Evolutionary conservation across 805 yeast genomes (phyloP).

Genomic region (Hanseniaspora guilliermondii): DNA sequence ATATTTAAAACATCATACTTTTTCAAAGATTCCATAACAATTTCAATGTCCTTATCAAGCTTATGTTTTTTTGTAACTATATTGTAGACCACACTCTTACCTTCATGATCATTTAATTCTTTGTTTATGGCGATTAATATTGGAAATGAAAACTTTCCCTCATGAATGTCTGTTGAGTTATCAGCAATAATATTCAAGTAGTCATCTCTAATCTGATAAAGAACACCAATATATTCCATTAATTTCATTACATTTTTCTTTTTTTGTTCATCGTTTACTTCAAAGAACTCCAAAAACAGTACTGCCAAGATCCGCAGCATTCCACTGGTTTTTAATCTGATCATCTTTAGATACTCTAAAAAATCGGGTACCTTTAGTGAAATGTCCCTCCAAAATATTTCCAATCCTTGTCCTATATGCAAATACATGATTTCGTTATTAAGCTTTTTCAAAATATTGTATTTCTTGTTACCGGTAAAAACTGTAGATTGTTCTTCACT

Average conservation of each 20-base stretch:
- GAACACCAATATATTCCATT: slow-evolving; percentile 64
- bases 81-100: slow-evolving; percentile 31
- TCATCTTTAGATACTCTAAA: slow-evolving; percentile 63
- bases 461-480: slow-evolving; percentile 16
- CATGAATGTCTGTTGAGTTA: slow-evolving; percentile 68
- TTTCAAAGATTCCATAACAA: neutral
- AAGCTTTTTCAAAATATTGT: slow-evolving; percentile 32
- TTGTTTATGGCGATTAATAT: slow-evolving; percentile 51
- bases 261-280: slow-evolving; percentile 20
- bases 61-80: slow-evolving; percentile 33
- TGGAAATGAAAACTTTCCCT: slow-evolving; percentile 82
- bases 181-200: slow-evolving; percentile 50
- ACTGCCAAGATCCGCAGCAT: slow-evolving; percentile 51
- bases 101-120: slow-evolving; percentile 24
- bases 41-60: slow-evolving; percentile 14
- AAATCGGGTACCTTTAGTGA: slow-evolving; percentile 40
- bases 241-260: slow-evolving; percentile 32
- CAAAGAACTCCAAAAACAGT: slow-evolving; percentile 44
- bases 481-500: slow-evolving; percentile 16
- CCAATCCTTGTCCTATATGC: slow-evolving; percentile 85
- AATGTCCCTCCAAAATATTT: slow-evolving; percentile 75
- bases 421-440: slow-evolving; percentile 66
- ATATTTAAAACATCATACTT: neutral
- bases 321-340: slow-evolving; percentile 81
- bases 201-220: slow-evolving; percentile 82